Conservation (phyloP, 352 stramenopile species). For the Phytopythium oedochilum region DNA sequence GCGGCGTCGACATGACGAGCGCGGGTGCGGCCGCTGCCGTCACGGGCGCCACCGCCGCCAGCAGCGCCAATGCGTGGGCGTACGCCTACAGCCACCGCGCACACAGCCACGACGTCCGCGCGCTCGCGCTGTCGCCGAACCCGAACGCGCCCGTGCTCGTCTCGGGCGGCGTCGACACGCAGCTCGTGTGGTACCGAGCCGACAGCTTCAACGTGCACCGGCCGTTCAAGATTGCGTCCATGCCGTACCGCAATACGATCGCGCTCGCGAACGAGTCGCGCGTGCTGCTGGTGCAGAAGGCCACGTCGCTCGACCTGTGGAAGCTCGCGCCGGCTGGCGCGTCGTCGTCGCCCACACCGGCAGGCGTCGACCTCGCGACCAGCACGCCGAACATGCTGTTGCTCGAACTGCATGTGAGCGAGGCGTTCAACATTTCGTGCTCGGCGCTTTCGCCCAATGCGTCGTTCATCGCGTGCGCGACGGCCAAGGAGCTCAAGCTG, state of each 20-base stretch:
- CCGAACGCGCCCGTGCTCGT: slow-evolving; percentile 65
- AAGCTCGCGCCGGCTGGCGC: slow-evolving; percentile 30
- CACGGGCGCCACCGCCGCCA: slow-evolving; percentile 11
- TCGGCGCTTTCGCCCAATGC: slow-evolving; percentile 81
- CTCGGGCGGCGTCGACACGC: slow-evolving; percentile 92
- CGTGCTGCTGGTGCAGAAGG: slow-evolving; percentile 71
- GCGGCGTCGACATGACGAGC: slow-evolving; percentile 1
- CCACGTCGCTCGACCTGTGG: slow-evolving; percentile 73
- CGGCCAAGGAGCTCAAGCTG: slow-evolving; percentile 81
- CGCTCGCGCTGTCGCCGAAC: slow-evolving; percentile 65
- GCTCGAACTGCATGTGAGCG: slow-evolving; percentile 76
- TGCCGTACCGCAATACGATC: slow-evolving; percentile 70
- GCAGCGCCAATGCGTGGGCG: slow-evolving; percentile 46
- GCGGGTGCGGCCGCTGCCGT: too few relatives aligned
- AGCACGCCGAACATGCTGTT: slow-evolving; percentile 64
- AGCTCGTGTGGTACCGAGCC: slow-evolving; percentile 89
- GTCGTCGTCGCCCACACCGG: slow-evolving; percentile 9
- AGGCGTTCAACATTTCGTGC: slow-evolving; percentile 77
- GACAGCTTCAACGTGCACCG: slow-evolving; percentile 80
- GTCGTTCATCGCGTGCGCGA: slow-evolving; percentile 83
- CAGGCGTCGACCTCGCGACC: slow-evolving; percentile 12
- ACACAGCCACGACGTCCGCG: slow-evolving; percentile 89
- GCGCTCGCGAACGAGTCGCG: slow-evolving; percentile 61
- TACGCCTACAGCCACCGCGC: slow-evolving; percentile 87
- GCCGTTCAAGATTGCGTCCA: slow-evolving; percentile 88